Percentiles rank a stretch among this genome's conserved stretches.
Evolutionary conservation across 495 filamentous ascomycete species (phyloP).

Genomic region (Penicillium subrubescens): DNA sequence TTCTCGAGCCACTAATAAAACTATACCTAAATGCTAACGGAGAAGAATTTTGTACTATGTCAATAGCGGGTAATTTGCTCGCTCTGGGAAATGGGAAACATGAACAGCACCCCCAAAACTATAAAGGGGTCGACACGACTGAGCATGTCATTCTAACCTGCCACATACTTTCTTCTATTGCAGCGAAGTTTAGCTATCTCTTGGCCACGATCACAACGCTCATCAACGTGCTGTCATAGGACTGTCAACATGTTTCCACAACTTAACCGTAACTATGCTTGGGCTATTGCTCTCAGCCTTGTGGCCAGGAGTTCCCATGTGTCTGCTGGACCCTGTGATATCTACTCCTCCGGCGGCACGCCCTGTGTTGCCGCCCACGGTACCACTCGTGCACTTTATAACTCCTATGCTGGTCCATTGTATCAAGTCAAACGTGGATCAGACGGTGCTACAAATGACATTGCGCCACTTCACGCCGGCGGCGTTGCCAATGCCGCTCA

Average conservation of each 20-base stretch:
- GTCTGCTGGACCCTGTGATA: constrained; percentile 55
- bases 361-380: constrained; percentile 61
- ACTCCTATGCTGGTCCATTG: constrained; percentile 49
- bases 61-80: no score
- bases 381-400: constrained; percentile 60
- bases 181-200: not conserved
- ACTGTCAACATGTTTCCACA: constrained; percentile 46
- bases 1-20: no score
- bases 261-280: constrained; percentile 32
- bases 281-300: constrained; percentile 40
- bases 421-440: constrained; percentile 59
- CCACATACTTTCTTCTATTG: not conserved
- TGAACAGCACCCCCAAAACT: not conserved
- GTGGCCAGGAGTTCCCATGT: constrained; percentile 44
- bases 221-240: no score
- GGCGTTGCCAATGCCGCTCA: constrained; percentile 57
- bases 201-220: constrained; percentile 1
- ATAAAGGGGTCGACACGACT: not conserved
- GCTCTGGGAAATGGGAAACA: no score
- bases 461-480: constrained; percentile 51
- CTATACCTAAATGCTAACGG: no score
- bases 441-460: constrained; percentile 48
- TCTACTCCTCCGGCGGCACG: constrained; percentile 54
- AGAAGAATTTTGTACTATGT: no score
- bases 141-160: not conserved